Conservation (phyloP, 805 yeast genomes). For the Lachancea kluyveri region DNA sequence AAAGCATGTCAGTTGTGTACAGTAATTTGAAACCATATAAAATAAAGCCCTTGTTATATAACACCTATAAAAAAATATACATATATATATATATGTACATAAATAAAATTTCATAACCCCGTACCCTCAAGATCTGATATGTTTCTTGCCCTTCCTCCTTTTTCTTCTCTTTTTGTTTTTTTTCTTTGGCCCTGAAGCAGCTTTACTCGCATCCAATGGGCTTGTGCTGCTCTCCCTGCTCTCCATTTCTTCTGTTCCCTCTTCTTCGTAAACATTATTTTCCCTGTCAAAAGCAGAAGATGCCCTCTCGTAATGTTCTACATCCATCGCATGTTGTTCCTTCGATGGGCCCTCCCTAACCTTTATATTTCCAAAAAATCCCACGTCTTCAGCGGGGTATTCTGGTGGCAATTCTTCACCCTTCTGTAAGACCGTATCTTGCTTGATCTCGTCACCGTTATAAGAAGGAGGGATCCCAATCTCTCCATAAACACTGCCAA, state of each 20-base stretch:
- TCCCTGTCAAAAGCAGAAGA: constrained; percentile 31
- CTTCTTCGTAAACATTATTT: constrained; percentile 21
- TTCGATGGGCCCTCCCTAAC: constrained; percentile 6
- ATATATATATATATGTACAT: too few relatives aligned
- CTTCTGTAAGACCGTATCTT: constrained; percentile 55
- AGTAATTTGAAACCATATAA: background rate
- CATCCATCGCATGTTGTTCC: background rate
- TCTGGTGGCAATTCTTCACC: constrained; percentile 71
- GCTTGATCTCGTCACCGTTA: constrained; percentile 33
- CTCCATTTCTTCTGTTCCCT: constrained; percentile 2
- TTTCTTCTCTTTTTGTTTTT: constrained; percentile 15
- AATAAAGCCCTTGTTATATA: background rate
- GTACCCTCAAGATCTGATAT: too few relatives aligned
- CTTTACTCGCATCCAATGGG: background rate
- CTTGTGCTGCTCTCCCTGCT: background rate
- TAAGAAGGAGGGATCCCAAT: constrained; percentile 42
- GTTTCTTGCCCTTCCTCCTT: constrained; percentile 13
- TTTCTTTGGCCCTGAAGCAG: constrained; percentile 6
- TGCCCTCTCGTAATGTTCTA: constrained; percentile 26
- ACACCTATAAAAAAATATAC: too few relatives aligned
- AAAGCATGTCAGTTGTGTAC: too few relatives aligned
- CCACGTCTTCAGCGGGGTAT: constrained; percentile 57
- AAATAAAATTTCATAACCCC: too few relatives aligned
- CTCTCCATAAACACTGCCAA: constrained; percentile 41
- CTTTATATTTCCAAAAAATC: constrained; percentile 42